Evolutionary conservation across 2,329 filamentous ascomycete genomes (phyloP), one percentile per base, ranked within the genome.

Genomic region (Colletotrichum nymphaeae): DNA sequence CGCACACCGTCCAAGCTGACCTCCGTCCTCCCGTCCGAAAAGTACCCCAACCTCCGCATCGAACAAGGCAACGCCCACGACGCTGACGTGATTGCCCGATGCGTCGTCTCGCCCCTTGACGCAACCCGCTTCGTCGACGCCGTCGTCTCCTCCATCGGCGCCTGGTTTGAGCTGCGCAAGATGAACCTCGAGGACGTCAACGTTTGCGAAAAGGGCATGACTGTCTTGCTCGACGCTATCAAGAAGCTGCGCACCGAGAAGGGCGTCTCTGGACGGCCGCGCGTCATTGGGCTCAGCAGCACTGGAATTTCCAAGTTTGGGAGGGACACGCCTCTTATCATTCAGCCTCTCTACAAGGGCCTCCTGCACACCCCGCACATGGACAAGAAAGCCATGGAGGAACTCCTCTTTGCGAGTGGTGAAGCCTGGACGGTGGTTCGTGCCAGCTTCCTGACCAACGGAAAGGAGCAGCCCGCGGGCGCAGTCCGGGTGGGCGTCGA

Each of bases 1-100:
- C 87, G 88, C 56, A 86, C 82, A 2, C 86, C 88, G 8, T 81
- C 83, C 60, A 89, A 87, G 73, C 85, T 91, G 35, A 80, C 80
- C 19, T 73, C 78, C 57, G 75, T 81, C 11, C 76, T 88, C 63
- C 76, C 83, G 4, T 62, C 78, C 0, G 74, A 76, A 19, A 30
- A 75, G 12, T 74, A 77, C 63, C 74, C 82, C 16, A 84, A 85
- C 73, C 83, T 90, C 3, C 80, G 75, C 8, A 79, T 90, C 11
- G 69, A 85, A 46, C 69, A 85, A 67, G 89, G 89, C 75, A 85
- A 90, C 75, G 86, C 85, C 14, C 84, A 85, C 76, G 83, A 87
- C 73, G 69, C 80, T 7, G 65, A 77, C 1, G 80, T 79, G 11
- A 81, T 90, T 3, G 74, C 80, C 4, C 76, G 77, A 14, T 82